Evolutionary conservation across 1,284 basidiomycete species (phyloP).

Genomic region (Puccinia polysora): DNA sequence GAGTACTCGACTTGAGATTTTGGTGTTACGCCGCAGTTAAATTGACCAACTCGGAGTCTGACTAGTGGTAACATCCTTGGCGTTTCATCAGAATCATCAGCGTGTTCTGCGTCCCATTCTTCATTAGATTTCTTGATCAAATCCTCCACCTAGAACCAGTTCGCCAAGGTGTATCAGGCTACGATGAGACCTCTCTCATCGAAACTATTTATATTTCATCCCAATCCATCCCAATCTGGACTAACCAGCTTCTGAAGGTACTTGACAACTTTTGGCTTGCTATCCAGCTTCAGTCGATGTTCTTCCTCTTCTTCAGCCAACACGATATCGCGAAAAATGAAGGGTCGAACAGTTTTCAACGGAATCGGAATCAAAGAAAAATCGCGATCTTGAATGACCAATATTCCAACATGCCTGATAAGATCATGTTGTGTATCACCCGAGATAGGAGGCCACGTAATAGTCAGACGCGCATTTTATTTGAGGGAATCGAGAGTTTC

Average conservation of each 20-base stretch:
- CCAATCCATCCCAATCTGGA: slow-evolving; percentile 25
- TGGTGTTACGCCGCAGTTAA: background rate
- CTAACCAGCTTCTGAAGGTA: slow-evolving; percentile 68
- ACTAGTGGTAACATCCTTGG: slow-evolving; percentile 78
- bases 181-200: no score
- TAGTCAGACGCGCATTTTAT: no score
- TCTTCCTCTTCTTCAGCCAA: slow-evolving; percentile 67
- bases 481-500: no score
- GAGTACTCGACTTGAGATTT: no score
- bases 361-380: slow-evolving; percentile 80
- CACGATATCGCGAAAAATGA: slow-evolving; percentile 79
- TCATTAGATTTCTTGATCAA: slow-evolving; percentile 71
- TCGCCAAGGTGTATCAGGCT: background rate
- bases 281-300: slow-evolving; percentile 65
- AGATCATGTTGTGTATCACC: slow-evolving; percentile 31
- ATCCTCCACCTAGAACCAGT: slow-evolving; percentile 62
- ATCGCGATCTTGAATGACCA: slow-evolving; percentile 78
- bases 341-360: slow-evolving; percentile 85
- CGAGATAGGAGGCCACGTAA: no score
- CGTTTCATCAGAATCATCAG: slow-evolving; percentile 56
- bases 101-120: slow-evolving; percentile 74
- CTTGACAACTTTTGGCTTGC: slow-evolving; percentile 74
- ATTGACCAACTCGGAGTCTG: slow-evolving; percentile 66
- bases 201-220: no score
- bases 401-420: slow-evolving; percentile 74